Conservation (phyloP, 2,329 filamentous ascomycete genomes). For the Drechslerella coelobrocha region DNA sequence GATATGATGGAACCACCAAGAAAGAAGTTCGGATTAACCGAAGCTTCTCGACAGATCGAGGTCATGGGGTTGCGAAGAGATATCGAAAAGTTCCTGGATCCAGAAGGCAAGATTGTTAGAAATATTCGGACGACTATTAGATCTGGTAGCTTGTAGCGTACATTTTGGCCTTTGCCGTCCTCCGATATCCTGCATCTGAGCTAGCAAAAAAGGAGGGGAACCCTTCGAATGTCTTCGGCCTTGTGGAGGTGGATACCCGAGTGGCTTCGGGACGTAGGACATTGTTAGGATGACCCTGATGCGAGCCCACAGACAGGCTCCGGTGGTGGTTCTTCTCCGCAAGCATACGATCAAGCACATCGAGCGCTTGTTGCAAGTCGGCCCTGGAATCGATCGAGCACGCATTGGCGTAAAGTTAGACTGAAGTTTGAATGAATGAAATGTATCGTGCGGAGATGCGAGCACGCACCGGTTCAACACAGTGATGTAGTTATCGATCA, state of each 20-base stretch:
- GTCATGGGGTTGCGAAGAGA: constrained; percentile 47
- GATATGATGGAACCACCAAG: constrained; percentile 43
- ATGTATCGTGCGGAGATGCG: neutral
- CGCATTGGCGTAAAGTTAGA: neutral
- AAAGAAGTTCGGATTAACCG: constrained; percentile 44
- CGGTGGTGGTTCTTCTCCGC: constrained; percentile 33
- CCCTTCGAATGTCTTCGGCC: constrained; percentile 42
- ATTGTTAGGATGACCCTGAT: constrained; percentile 10
- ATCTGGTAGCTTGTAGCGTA: too few relatives aligned
- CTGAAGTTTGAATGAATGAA: neutral
- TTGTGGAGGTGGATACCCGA: constrained; percentile 22
- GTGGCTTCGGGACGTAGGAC: constrained; percentile 34
- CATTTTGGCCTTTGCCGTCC: constrained; percentile 39
- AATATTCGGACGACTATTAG: too few relatives aligned
- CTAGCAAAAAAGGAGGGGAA: constrained; percentile 41
- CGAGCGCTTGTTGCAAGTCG: constrained; percentile 41
- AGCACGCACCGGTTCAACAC: constrained; percentile 34
- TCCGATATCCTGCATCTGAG: constrained; percentile 36
- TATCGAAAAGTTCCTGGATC: constrained; percentile 43
- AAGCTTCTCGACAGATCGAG: constrained; percentile 40
- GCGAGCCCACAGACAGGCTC: constrained; percentile 16
- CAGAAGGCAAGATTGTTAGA: neutral
- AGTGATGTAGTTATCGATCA: constrained; percentile 45
- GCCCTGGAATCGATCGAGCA: constrained; percentile 8
- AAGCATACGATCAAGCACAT: constrained; percentile 39